Conservation (phyloP, 1,284 basidiomycete species). For the Rhodotorula sp. region DNA sequence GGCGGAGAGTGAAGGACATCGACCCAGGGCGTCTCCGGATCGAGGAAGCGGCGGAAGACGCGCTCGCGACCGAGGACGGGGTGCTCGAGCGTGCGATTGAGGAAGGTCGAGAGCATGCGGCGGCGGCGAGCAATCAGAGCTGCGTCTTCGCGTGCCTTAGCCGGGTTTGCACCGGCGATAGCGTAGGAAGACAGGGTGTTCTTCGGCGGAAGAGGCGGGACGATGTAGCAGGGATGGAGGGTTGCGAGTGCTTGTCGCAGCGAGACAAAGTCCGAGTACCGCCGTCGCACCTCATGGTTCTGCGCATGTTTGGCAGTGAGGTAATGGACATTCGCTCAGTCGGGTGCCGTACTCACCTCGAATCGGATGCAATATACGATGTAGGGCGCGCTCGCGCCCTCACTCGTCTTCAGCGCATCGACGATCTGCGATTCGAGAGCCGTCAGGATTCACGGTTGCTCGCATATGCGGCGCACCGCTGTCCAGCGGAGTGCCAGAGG, state of each 20-base stretch:
- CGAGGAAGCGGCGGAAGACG: conserved; percentile 91
- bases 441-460: neutral
- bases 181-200: conserved; percentile 96
- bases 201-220: conserved; percentile 97
- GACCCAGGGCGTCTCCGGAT: conserved; percentile 93
- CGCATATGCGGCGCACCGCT: no score
- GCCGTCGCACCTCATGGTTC: conserved; percentile 79
- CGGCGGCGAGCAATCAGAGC: conserved; percentile 88
- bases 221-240: conserved; percentile 93
- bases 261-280: conserved; percentile 97
- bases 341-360: conserved; percentile 63
- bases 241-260: conserved; percentile 78
- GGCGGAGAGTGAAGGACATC: conserved; percentile 92
- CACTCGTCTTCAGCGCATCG: conserved; percentile 91
- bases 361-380: conserved; percentile 92
- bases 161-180: conserved; percentile 72
- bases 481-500: neutral
- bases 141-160: conserved; percentile 92
- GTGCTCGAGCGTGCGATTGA: conserved; percentile 84
- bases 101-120: conserved; percentile 91
- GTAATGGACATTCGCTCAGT: neutral
- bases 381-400: conserved; percentile 79
- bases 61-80: conserved; percentile 92
- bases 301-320: conserved; percentile 48
- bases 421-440: conserved; percentile 63